A percentile compares a stretch with the other conserved stretches of the same genome.
phyloP scores from a whole-genome alignment of 805 yeast species.

The Kluyveromyces dobzhanskii region DNA sequence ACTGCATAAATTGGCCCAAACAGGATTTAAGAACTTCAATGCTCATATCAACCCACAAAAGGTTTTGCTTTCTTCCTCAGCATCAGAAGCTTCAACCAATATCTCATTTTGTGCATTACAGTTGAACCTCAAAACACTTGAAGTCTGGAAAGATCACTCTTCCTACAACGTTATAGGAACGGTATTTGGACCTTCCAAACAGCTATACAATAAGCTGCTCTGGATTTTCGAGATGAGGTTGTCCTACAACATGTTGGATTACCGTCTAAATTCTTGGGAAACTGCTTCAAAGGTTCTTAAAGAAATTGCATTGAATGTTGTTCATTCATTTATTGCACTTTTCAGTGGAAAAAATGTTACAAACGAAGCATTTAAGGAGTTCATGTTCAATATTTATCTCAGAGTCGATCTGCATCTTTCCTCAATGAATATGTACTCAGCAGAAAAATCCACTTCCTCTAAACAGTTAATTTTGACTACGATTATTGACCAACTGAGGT shows the following conservation, averaged over 20 bases:
- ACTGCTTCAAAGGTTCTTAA: slow-evolving; percentile 17
- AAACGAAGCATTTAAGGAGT: slow-evolving; percentile 1
- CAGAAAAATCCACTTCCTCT: too few relatives aligned
- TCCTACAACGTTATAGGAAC: slow-evolving; percentile 11
- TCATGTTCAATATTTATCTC: neutral
- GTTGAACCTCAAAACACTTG: slow-evolving; percentile 28
- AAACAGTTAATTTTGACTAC: too few relatives aligned
- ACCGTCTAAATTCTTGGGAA: slow-evolving; percentile 14
- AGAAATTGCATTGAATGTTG: slow-evolving; percentile 11
- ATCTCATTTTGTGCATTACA: slow-evolving; percentile 38
- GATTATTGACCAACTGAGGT: too few relatives aligned
- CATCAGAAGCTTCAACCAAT: slow-evolving; percentile 1
- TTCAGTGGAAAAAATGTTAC: slow-evolving; percentile 4
- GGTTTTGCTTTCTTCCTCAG: slow-evolving; percentile 25
- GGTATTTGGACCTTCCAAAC: slow-evolving; percentile 9
- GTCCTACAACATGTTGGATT: slow-evolving; percentile 23
- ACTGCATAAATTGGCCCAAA: slow-evolving; percentile 23
- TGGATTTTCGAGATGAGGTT: slow-evolving; percentile 28
- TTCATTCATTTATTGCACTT: slow-evolving; percentile 12
- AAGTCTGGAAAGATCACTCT: slow-evolving; percentile 30
- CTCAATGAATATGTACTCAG: too few relatives aligned
- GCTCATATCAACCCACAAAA: slow-evolving; percentile 35
- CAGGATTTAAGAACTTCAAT: slow-evolving; percentile 37
- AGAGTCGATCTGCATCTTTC: neutral
- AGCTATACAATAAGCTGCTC: slow-evolving; percentile 20